These are phyloP conservation scores for Russula sp. DNA, from an alignment of 768 basidiomycete species.

Conservation along the genomic window DNA sequence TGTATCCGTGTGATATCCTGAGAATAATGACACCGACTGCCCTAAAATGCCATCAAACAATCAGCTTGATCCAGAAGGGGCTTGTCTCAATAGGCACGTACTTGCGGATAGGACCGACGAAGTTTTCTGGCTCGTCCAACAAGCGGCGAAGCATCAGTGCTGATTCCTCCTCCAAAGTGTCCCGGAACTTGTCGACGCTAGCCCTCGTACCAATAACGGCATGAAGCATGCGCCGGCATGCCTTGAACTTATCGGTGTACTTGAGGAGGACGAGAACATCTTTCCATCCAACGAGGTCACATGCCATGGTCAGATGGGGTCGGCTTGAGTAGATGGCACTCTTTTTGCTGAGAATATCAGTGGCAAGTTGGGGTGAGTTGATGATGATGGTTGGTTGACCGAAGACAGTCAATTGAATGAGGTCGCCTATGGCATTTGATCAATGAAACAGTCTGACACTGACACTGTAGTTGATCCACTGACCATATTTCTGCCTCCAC, in stretches of 20 bases:
- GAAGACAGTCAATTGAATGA: conserved; percentile 25
- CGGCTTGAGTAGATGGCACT: conserved; percentile 27
- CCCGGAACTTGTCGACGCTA: conserved; percentile 20
- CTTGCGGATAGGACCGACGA: conserved; percentile 24
- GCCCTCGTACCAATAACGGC: conserved; percentile 20
- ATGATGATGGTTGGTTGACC: conserved; percentile 27
- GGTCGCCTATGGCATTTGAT: conserved; percentile 20
- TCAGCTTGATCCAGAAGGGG: not conserved
- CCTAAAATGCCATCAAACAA: conserved; percentile 8
- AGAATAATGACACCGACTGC: conserved; percentile 23
- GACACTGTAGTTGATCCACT: not conserved
- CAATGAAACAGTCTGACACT: not conserved
- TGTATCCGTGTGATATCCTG: conserved; percentile 25
- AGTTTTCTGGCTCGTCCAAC: conserved; percentile 19
- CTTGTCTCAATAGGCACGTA: not conserved
- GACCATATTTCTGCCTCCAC: conserved; percentile 22
- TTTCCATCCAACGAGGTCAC: conserved; percentile 24
- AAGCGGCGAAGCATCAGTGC: conserved; percentile 18
- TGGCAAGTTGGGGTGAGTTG: conserved; percentile 23
- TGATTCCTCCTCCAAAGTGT: conserved; percentile 22
- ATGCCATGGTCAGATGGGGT: conserved; percentile 25
- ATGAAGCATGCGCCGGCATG: conserved; percentile 25
- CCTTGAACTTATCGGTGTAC: conserved; percentile 24
- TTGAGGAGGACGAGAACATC: conserved; percentile 24
- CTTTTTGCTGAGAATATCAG: conserved; percentile 28